A percentile compares a stretch with the other conserved stretches of the same genome.
Conservation (phyloP, 208 protist genomes). For the Histomonas meleagridis region DNA sequence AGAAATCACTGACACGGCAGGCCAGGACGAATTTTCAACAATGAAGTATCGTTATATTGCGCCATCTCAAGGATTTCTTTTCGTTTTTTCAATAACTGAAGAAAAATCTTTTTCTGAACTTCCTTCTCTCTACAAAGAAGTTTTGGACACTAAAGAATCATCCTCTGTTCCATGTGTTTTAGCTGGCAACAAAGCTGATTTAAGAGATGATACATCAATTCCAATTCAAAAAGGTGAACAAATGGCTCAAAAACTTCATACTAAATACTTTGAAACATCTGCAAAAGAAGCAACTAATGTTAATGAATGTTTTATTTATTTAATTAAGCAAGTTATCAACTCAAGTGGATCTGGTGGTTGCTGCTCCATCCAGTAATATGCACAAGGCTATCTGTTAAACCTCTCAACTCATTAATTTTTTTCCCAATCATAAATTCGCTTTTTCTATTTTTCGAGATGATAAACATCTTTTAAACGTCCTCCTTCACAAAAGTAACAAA, state of each 20-base stretch:
- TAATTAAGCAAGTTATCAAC: too few species aligned
- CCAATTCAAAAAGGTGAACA: neutral
- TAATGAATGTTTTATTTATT: neutral
- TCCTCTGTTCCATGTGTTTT: neutral
- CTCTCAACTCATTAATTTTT: too few species aligned
- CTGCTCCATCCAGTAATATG: too few species aligned
- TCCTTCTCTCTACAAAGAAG: neutral
- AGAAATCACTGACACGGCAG: neutral
- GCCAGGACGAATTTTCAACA: neutral
- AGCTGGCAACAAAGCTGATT: neutral
- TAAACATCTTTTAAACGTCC: too few species aligned
- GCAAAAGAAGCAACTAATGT: slow-evolving; percentile 26
- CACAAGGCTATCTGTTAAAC: too few species aligned
- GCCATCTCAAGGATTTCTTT: neutral
- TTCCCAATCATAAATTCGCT: too few species aligned
- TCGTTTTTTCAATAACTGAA: neutral
- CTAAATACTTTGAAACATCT: slow-evolving; percentile 3
- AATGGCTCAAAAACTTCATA: neutral
- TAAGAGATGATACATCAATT: neutral
- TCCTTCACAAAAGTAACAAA: too few species aligned
- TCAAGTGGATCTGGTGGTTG: too few species aligned
- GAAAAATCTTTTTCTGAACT: neutral
- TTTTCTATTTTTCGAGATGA: too few species aligned
- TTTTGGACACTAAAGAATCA: neutral
- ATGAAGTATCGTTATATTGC: neutral